Percentiles rank a stretch among this genome's conserved stretches.
Evolutionary conservation across 1,284 basidiomycete genomes (phyloP).

Genomic region (Irpex rosettiformis): DNA sequence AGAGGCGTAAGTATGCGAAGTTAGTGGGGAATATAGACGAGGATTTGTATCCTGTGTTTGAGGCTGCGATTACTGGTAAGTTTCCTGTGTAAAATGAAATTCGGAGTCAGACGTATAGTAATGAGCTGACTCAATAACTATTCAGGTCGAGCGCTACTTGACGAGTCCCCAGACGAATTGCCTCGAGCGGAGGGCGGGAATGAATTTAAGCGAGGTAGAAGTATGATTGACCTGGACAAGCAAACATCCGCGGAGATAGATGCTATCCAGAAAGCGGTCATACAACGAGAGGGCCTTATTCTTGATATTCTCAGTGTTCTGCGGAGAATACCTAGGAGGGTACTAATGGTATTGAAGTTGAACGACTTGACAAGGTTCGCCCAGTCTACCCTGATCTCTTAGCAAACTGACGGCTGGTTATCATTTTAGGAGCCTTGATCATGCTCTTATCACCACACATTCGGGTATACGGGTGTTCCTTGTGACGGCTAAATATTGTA

Average conservation of each 20-base stretch:
- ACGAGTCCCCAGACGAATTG: conserved; percentile 50
- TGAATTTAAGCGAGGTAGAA: conserved; percentile 57
- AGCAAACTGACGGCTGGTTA: conserved; percentile 1
- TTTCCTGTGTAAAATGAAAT: not conserved
- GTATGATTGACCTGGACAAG: conserved; percentile 71
- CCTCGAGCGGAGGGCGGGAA: conserved; percentile 24
- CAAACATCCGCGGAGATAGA: conserved; percentile 74
- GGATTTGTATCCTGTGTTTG: conserved; percentile 85
- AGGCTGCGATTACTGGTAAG: conserved; percentile 77
- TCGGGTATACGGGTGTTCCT: conserved; percentile 82
- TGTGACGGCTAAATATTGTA: conserved; percentile 90
- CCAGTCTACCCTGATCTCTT: not conserved
- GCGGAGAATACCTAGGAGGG: conserved; percentile 75
- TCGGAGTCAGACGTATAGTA: not conserved
- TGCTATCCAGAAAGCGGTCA: conserved; percentile 75
- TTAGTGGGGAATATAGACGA: conserved; percentile 88
- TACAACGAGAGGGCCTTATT: conserved; percentile 78
- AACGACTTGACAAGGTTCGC: conserved; percentile 79
- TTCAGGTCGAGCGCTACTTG: conserved; percentile 56
- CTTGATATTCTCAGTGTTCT: conserved; percentile 83
- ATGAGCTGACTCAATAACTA: not conserved
- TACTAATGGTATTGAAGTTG: conserved; percentile 86
- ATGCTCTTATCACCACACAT: conserved; percentile 72
- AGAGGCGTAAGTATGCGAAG: conserved; percentile 81
- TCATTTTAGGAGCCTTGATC: conserved; percentile 57